A percentile compares a stretch with the other conserved stretches of the same genome.
Conservation (phyloP, 768 basidiomycete species). For the Suillus discolor region DNA sequence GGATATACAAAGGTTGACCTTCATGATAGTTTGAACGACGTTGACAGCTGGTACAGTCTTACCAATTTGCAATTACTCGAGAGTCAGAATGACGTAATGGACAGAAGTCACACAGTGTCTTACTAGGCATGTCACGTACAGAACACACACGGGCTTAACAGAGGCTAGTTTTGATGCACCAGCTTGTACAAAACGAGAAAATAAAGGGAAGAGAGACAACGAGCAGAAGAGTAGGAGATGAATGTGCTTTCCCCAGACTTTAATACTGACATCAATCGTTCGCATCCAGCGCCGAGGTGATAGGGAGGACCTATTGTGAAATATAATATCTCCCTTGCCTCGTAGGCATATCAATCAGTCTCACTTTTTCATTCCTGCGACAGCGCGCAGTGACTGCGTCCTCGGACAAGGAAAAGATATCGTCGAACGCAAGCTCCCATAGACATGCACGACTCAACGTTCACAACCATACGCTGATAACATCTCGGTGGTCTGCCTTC, state of each 20-base stretch:
- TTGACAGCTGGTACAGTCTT: slow-evolving; percentile 67
- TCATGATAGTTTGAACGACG: background rate
- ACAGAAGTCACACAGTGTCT: background rate
- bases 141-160: slow-evolving; percentile 73
- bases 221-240: slow-evolving; percentile 70
- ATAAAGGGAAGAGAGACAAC: slow-evolving; percentile 67
- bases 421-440: slow-evolving; percentile 78
- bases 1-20: slow-evolving; percentile 71
- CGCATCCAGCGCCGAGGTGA: slow-evolving; percentile 76
- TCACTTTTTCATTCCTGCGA: background rate
- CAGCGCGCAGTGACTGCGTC: slow-evolving; percentile 71
- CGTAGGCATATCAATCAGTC: background rate
- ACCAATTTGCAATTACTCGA: slow-evolving; percentile 63
- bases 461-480: slow-evolving; percentile 83
- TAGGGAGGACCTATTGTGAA: slow-evolving; percentile 85
- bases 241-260: slow-evolving; percentile 35
- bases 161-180: slow-evolving; percentile 94
- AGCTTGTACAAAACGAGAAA: slow-evolving; percentile 62
- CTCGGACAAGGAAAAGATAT: slow-evolving; percentile 80
- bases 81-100: slow-evolving; percentile 48
- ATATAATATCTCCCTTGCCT: slow-evolving; percentile 56
- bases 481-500: slow-evolving; percentile 78
- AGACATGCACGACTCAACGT: slow-evolving; percentile 72
- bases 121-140: slow-evolving; percentile 25
- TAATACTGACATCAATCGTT: slow-evolving; percentile 57